These are phyloP conservation scores for Phytophthora palmivora DNA, from an alignment of 352 stramenopile species.

Conservation along the genomic window DNA sequence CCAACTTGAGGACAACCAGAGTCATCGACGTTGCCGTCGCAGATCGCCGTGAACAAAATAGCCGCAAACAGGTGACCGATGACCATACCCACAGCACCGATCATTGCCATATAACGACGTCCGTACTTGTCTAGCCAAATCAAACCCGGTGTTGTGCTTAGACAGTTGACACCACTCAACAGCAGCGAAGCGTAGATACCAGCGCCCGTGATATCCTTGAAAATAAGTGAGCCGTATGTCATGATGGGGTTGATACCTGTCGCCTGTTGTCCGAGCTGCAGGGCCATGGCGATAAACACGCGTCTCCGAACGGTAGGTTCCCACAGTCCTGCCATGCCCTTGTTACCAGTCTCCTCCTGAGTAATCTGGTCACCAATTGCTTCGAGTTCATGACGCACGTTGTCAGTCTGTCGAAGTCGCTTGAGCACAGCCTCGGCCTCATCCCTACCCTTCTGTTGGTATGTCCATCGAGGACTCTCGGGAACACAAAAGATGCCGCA, in stretches of 20 bases:
- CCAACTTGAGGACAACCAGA: slow-evolving; percentile 36
- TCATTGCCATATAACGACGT: slow-evolving; percentile 41
- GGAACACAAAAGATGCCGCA: slow-evolving; percentile 40
- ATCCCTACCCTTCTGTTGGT: slow-evolving; percentile 34
- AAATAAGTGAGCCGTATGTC: slow-evolving; percentile 40
- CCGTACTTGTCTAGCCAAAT: slow-evolving; percentile 42
- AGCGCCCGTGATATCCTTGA: slow-evolving; percentile 40
- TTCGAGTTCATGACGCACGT: slow-evolving; percentile 42
- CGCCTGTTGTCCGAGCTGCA: slow-evolving; percentile 43
- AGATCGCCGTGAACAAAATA: slow-evolving; percentile 45
- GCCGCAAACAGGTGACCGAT: slow-evolving; percentile 44
- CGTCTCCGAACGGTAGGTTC: slow-evolving; percentile 37
- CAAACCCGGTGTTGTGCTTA: slow-evolving; percentile 41
- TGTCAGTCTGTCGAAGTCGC: slow-evolving; percentile 32
- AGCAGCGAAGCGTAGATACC: slow-evolving; percentile 40
- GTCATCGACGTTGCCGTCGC: slow-evolving; percentile 38
- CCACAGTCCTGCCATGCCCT: slow-evolving; percentile 36
- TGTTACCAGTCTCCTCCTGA: slow-evolving; percentile 33
- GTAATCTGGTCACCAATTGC: slow-evolving; percentile 48
- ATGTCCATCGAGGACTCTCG: slow-evolving; percentile 36
- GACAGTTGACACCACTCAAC: slow-evolving; percentile 38
- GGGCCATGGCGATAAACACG: slow-evolving; percentile 39
- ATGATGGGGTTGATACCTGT: slow-evolving; percentile 50
- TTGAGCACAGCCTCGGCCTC: slow-evolving; percentile 37
- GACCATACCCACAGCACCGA: slow-evolving; percentile 48